These are phyloP conservation scores for Globisporangium nagaii DNA, from an alignment of 352 stramenopile genomes.

Conservation along the genomic window DNA sequence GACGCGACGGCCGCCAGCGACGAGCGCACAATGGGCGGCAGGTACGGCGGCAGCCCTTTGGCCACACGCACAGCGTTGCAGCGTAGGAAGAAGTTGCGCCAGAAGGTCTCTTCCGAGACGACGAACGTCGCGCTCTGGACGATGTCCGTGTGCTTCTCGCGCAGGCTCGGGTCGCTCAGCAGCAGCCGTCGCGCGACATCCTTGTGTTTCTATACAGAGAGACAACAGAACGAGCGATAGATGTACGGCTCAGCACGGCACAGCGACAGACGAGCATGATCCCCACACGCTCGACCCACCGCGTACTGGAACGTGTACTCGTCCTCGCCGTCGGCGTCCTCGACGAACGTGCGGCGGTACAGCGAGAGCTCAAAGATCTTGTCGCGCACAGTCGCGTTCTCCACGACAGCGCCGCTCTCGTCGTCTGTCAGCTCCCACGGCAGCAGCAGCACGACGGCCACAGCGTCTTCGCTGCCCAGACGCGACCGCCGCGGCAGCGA, in stretches of 20 bases:
- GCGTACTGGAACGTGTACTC: constrained; percentile 56
- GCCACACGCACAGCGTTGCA: constrained; percentile 49
- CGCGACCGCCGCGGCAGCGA: not conserved
- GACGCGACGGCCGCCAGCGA: constrained; percentile 23
- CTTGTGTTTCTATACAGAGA: constrained; percentile 26
- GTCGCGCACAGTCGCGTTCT: constrained; percentile 32
- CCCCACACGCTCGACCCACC: constrained; percentile 18
- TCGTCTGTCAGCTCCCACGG: constrained; percentile 45
- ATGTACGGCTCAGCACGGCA: not conserved
- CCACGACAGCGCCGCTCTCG: constrained; percentile 27
- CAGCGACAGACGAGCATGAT: not conserved
- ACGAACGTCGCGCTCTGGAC: constrained; percentile 30
- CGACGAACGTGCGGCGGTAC: constrained; percentile 57
- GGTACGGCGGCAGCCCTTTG: constrained; percentile 34
- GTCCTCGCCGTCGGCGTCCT: constrained; percentile 49
- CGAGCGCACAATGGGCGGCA: constrained; percentile 36
- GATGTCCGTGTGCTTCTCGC: constrained; percentile 48
- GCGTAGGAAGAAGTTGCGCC: constrained; percentile 68
- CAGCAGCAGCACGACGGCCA: constrained; percentile 17
- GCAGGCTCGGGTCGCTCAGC: constrained; percentile 49
- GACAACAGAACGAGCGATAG: not conserved
- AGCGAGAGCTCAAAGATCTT: constrained; percentile 59
- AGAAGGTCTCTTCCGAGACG: constrained; percentile 51
- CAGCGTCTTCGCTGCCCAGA: constrained; percentile 2
- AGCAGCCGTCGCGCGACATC: constrained; percentile 41